Evolutionary conservation across 768 basidiomycete species (phyloP).

Genomic region (Auricularia auricula-judae): DNA sequence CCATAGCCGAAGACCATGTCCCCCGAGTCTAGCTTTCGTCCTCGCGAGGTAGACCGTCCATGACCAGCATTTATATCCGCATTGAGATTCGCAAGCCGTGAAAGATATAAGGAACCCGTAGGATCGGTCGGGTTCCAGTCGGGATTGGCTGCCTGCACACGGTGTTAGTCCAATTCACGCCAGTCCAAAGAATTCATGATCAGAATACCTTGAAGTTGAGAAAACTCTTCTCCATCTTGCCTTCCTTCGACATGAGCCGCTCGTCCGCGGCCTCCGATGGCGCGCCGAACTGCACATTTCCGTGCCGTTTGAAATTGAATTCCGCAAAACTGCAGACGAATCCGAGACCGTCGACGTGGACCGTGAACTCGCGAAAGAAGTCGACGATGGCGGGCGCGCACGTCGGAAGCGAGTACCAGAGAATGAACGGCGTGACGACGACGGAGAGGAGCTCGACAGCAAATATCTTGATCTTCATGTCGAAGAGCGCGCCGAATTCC

Average conservation of each 20-base stretch:
- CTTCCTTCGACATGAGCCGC: constrained; percentile 75
- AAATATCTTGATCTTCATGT: constrained; percentile 86
- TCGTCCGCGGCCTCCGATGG: constrained; percentile 57
- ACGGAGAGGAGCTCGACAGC: constrained; percentile 83
- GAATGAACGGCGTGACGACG: constrained; percentile 83
- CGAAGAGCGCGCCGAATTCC: constrained; percentile 85
- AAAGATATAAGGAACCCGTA: constrained; percentile 81
- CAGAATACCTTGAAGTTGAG: constrained; percentile 70
- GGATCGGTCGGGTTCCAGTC: constrained; percentile 93
- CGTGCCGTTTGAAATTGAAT: constrained; percentile 93
- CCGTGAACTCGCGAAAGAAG: constrained; percentile 96
- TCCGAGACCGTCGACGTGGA: constrained; percentile 92
- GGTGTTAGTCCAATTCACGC: not conserved
- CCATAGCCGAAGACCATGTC: not conserved
- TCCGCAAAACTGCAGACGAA: constrained; percentile 98
- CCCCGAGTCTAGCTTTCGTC: not conserved
- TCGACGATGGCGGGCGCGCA: constrained; percentile 90
- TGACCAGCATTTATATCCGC: not conserved
- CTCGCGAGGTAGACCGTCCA: not conserved
- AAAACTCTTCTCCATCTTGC: constrained; percentile 99
- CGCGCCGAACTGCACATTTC: constrained; percentile 88
- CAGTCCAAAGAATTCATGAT: not conserved
- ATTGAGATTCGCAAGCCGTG: constrained; percentile 63
- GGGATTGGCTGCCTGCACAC: constrained; percentile 70
- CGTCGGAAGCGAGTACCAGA: constrained; percentile 84